A percentile compares a stretch with the other conserved stretches of the same genome.
These are phyloP conservation scores for Nymphaea colorata DNA, from an alignment of 164 flowering plant genomes.

Conservation along the genomic window DNA sequence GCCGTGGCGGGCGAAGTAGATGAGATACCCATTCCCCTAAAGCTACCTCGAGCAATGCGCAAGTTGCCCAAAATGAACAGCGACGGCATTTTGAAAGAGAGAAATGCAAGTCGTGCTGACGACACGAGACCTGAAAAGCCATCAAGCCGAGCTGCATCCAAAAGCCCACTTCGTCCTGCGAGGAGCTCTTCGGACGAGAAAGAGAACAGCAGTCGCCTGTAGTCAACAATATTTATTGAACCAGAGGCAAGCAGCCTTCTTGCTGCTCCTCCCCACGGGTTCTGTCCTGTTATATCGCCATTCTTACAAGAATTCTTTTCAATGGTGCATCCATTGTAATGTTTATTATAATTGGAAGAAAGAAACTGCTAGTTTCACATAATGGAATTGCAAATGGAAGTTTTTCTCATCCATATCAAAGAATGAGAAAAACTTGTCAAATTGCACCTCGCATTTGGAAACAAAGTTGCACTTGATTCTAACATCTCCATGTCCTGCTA, in stretches of 20 bases:
- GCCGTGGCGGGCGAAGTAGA: constrained; percentile 13
- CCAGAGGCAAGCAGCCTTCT: not conserved
- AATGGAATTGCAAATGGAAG: not conserved
- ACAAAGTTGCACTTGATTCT: too few species aligned
- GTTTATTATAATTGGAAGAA: not conserved
- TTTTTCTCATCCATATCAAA: not conserved
- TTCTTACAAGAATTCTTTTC: not conserved
- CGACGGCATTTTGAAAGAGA: constrained; percentile 48
- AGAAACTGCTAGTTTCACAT: not conserved
- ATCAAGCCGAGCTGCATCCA: not conserved
- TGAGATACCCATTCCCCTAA: constrained; percentile 21
- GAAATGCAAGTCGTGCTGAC: constrained; percentile 39
- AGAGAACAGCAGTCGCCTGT: not conserved
- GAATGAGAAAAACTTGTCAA: too few species aligned
- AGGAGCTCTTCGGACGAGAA: not conserved
- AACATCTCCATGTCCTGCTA: too few species aligned
- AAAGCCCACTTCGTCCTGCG: not conserved
- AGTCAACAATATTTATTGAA: not conserved
- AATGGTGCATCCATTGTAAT: not conserved
- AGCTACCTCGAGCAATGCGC: constrained; percentile 73
- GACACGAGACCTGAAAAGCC: constrained; percentile 6
- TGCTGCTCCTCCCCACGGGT: not conserved
- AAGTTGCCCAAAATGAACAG: constrained; percentile 21
- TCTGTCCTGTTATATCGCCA: not conserved
- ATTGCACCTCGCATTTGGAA: too few species aligned